Conservation (phyloP, 2,329 filamentous ascomycete genomes). For the Cladosporium halotolerans region DNA sequence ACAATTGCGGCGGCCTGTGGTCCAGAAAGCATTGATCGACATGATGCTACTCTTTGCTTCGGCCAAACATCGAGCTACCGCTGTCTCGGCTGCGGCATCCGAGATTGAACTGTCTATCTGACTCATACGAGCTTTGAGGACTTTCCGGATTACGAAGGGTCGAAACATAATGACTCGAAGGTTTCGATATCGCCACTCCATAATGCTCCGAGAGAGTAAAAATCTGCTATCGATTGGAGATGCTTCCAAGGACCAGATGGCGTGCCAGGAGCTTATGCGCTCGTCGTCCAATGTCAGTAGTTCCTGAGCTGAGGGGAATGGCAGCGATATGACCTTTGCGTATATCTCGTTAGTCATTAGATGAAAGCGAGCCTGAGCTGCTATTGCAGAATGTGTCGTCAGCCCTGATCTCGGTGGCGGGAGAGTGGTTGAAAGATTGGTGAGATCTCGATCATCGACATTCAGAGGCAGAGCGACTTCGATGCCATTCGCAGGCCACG, state of each 20-base stretch:
- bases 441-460: slow-evolving; percentile 40
- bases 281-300: slow-evolving; percentile 37
- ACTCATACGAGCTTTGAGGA: slow-evolving; percentile 23
- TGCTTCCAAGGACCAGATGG: slow-evolving; percentile 32
- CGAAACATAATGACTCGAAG: slow-evolving; percentile 45
- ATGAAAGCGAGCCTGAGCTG: slow-evolving; percentile 42
- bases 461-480: slow-evolving; percentile 41
- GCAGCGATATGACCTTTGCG: slow-evolving; percentile 40
- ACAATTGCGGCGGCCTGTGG: slow-evolving; percentile 32
- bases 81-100: slow-evolving; percentile 19
- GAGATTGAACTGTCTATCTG: neutral
- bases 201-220: slow-evolving; percentile 37
- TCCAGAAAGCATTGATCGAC: slow-evolving; percentile 37
- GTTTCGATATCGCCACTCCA: slow-evolving; percentile 41
- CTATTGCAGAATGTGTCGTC: slow-evolving; percentile 41
- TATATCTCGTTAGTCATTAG: slow-evolving; percentile 42
- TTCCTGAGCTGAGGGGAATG: slow-evolving; percentile 37
- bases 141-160: slow-evolving; percentile 39
- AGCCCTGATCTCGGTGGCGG: slow-evolving; percentile 19
- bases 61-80: slow-evolving; percentile 35
- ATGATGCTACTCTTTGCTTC: slow-evolving; percentile 39
- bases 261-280: slow-evolving; percentile 36
- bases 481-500: slow-evolving; percentile 39
- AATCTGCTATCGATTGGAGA: slow-evolving; percentile 32
- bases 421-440: slow-evolving; percentile 22